Conservation (phyloP, 768 basidiomycete genomes). For the Rhizopogon vesiculosus region DNA sequence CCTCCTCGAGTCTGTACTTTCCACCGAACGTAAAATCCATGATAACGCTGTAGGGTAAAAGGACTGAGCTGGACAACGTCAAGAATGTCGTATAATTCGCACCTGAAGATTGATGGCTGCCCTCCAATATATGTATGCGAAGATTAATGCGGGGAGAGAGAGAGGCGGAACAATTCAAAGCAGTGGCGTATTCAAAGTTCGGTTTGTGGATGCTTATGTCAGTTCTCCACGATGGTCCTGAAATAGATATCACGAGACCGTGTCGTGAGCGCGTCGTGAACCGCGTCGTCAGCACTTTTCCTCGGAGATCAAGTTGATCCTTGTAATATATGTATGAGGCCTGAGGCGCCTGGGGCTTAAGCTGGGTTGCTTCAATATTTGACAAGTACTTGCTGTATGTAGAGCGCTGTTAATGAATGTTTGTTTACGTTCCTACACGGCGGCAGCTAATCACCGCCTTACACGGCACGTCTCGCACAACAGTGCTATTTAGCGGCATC, state of each 20-base stretch:
- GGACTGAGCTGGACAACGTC: not conserved
- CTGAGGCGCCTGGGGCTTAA: too few relatives aligned
- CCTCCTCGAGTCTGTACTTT: constrained; percentile 74
- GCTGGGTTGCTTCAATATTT: too few relatives aligned
- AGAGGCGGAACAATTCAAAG: not conserved
- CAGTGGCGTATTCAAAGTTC: constrained; percentile 3
- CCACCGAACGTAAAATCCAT: constrained; percentile 57
- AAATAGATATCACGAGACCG: constrained; percentile 23
- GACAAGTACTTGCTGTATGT: too few relatives aligned
- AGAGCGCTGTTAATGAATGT: too few relatives aligned
- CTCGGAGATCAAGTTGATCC: too few relatives aligned
- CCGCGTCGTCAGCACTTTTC: not conserved
- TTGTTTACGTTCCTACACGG: too few relatives aligned
- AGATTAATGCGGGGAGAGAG: not conserved
- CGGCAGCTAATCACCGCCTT: too few relatives aligned
- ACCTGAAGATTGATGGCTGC: not conserved
- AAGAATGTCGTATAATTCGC: not conserved
- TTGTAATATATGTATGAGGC: too few relatives aligned
- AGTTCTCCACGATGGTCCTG: constrained; percentile 2
- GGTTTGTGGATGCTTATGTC: constrained; percentile 20
- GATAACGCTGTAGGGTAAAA: not conserved
- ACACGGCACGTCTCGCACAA: too few relatives aligned
- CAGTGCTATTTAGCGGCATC: too few relatives aligned
- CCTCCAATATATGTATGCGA: not conserved
- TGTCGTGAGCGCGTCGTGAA: constrained; percentile 12